Percentiles rank a stretch among this genome's conserved stretches.
Evolutionary conservation across 441 rosid genomes (phyloP).

Genomic region (Adansonia gregorii): DNA sequence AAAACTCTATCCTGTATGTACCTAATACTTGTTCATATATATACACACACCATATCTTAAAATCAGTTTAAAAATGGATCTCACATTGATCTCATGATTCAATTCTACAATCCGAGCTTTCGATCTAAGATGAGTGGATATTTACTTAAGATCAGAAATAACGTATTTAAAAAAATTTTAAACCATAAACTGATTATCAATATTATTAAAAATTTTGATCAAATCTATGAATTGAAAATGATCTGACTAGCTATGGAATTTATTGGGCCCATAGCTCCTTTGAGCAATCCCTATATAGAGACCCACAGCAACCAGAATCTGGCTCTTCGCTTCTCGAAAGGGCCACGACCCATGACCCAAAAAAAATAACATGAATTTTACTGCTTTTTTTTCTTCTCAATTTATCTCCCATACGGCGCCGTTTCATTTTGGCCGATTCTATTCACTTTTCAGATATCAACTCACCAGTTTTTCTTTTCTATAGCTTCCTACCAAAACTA

Average conservation of each 20-base stretch:
- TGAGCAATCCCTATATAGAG: not conserved
- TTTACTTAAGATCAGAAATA: no score
- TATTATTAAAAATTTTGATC: no score
- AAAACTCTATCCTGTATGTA: no score
- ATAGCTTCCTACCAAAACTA: not conserved
- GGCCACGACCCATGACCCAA: not conserved
- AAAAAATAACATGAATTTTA: not conserved
- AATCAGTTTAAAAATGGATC: no score
- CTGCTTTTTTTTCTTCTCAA: not conserved
- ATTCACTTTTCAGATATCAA: not conserved
- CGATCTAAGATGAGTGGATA: no score
- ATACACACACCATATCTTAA: no score
- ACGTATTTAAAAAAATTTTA: no score
- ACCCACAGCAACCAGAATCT: not conserved
- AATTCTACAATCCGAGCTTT: no score
- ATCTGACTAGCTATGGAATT: not conserved
- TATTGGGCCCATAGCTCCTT: not conserved
- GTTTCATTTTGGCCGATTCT: not conserved
- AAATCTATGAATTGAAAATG: no score
- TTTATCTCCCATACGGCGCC: not conserved
- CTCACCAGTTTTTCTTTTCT: not conserved
- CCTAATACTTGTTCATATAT: no score
- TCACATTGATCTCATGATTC: no score
- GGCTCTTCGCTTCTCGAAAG: not conserved
- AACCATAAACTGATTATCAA: no score